A percentile compares a stretch with the other conserved stretches of the same genome.
Evolutionary conservation across 2,329 filamentous ascomycete genomes (phyloP).

Genomic region (Dothideomycetes sp.): DNA sequence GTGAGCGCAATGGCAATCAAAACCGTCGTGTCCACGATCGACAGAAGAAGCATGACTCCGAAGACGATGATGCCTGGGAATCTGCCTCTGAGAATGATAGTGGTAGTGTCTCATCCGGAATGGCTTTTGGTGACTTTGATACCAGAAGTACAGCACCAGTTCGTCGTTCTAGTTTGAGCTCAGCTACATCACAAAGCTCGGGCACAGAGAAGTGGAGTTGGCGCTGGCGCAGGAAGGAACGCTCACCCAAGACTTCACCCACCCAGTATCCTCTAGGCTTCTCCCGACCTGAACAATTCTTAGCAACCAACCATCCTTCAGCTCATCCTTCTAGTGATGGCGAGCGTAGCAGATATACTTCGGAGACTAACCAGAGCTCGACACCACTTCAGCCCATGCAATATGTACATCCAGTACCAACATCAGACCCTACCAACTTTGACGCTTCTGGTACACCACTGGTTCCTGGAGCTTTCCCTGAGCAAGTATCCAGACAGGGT

Average conservation of each 20-base stretch:
- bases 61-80: slow-evolving; percentile 50
- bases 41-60: slow-evolving; percentile 16
- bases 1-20: slow-evolving; percentile 22
- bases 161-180: slow-evolving; percentile 41
- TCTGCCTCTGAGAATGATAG: slow-evolving; percentile 48
- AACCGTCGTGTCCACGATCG: slow-evolving; percentile 19
- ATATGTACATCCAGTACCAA: slow-evolving; percentile 57
- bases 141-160: slow-evolving; percentile 27
- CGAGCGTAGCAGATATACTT: background rate
- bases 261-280: too few species aligned
- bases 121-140: slow-evolving; percentile 51
- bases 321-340: background rate
- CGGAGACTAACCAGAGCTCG: background rate
- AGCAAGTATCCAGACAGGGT: slow-evolving; percentile 28
- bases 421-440: slow-evolving; percentile 54
- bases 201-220: slow-evolving; percentile 51
- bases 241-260: too few species aligned
- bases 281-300: too few species aligned
- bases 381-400: slow-evolving; percentile 47
- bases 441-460: slow-evolving; percentile 38
- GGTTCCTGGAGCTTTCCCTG: slow-evolving; percentile 24
- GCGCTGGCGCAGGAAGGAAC: slow-evolving; percentile 50
- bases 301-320: background rate
- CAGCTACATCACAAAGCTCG: slow-evolving; percentile 44
- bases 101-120: slow-evolving; percentile 46